A percentile compares a stretch with the other conserved stretches of the same genome.
These are phyloP conservation scores for Thelonectria discophora DNA, from an alignment of 2,329 filamentous ascomycete genomes.

Conservation along the genomic window DNA sequence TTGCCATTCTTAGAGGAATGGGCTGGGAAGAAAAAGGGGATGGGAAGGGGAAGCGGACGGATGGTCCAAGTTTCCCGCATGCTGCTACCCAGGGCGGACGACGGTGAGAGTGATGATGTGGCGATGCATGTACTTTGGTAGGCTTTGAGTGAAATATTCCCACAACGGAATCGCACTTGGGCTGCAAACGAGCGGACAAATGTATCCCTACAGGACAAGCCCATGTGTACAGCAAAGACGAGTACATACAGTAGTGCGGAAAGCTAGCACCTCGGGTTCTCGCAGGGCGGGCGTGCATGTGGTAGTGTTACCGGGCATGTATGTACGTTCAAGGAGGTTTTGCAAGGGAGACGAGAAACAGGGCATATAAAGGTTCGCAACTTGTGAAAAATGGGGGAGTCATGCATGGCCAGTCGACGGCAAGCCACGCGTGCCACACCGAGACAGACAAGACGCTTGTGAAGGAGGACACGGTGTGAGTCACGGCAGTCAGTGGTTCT, in stretches of 20 bases:
- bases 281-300: background rate
- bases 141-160: background rate
- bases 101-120: slow-evolving; percentile 23
- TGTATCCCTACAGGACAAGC: background rate
- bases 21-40: slow-evolving; percentile 1
- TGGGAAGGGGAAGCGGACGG: background rate
- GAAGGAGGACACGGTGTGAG: slow-evolving; percentile 4
- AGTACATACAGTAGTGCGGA: background rate
- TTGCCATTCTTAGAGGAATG: background rate
- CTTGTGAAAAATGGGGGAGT: no score
- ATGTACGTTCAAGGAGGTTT: no score
- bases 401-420: no score
- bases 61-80: background rate
- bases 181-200: background rate
- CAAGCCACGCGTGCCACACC: slow-evolving; percentile 2
- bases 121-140: slow-evolving; percentile 17
- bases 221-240: background rate
- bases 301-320: background rate
- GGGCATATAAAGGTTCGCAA: no score
- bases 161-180: no score
- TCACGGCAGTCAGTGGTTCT: slow-evolving; percentile 14
- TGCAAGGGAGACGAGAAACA: no score
- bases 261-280: background rate
- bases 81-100: background rate
- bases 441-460: background rate